A percentile compares a stretch with the other conserved stretches of the same genome.
phyloP scores from a whole-genome alignment of 176 grass and related monocot genomes.

The Paspalum notatum region DNA sequence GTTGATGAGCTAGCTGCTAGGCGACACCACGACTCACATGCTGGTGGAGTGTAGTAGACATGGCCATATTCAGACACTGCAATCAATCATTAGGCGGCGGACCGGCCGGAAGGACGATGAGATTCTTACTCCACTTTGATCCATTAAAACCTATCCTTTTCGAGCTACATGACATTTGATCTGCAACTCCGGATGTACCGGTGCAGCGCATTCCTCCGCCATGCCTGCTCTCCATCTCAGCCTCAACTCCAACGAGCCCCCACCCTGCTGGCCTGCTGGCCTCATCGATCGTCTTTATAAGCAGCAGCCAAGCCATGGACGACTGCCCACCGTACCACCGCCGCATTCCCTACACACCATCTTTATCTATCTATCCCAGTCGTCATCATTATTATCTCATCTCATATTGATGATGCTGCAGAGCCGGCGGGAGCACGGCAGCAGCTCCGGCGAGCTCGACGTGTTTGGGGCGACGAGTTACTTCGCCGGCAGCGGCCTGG shows the following conservation, averaged over 20 bases:
- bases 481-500: constrained; percentile 23
- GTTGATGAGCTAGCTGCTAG: too few species aligned
- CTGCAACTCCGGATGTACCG: constrained; percentile 20
- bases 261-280: constrained; percentile 14
- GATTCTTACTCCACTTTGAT: constrained; percentile 17
- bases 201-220: constrained; percentile 3
- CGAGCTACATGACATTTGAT: constrained; percentile 38
- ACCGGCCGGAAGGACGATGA: neutral
- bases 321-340: neutral
- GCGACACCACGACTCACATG: constrained; percentile 25
- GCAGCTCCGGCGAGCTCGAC: constrained; percentile 55
- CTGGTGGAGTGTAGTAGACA: neutral
- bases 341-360: neutral
- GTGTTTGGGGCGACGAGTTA: constrained; percentile 58
- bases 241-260: neutral
- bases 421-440: neutral
- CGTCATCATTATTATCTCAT: too few species aligned
- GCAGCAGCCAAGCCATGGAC: neutral
- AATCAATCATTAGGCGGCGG: constrained; percentile 12
- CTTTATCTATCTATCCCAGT: neutral
- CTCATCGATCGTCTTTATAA: constrained; percentile 17
- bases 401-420: constrained; percentile 38
- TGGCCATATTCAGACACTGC: neutral
- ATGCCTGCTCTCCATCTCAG: neutral
- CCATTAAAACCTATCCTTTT: constrained; percentile 36